Conservation (phyloP, 805 yeast genomes). For the Barnettozyma salicaria region DNA sequence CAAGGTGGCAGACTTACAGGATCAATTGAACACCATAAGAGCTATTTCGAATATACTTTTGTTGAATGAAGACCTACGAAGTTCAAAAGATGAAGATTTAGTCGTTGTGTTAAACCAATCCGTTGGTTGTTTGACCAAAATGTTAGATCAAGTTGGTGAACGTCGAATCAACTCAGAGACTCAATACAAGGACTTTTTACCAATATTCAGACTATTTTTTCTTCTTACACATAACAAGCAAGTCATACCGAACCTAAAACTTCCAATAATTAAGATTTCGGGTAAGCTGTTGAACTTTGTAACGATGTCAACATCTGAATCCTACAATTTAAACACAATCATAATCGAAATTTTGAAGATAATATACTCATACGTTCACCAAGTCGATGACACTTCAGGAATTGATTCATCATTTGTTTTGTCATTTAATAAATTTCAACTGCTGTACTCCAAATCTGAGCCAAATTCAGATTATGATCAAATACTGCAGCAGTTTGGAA, state of each 20-base stretch:
- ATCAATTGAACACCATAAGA: slow-evolving; percentile 20
- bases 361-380: slow-evolving; percentile 23
- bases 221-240: slow-evolving; percentile 17
- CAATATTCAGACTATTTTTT: slow-evolving; percentile 25
- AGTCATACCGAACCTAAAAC: slow-evolving; percentile 10
- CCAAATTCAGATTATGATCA: slow-evolving; percentile 20
- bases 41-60: slow-evolving; percentile 21
- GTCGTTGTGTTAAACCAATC: slow-evolving; percentile 1
- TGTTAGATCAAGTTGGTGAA: slow-evolving; percentile 23
- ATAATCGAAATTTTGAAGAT: slow-evolving; percentile 26
- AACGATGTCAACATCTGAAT: slow-evolving; percentile 18
- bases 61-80: slow-evolving; percentile 16
- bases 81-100: not conserved
- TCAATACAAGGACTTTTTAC: slow-evolving; percentile 22
- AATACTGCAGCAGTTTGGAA: slow-evolving; percentile 25
- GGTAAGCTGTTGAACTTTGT: slow-evolving; percentile 25
- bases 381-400: slow-evolving; percentile 20
- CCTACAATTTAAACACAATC: slow-evolving; percentile 19
- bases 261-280: slow-evolving; percentile 18
- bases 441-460: slow-evolving; percentile 15
- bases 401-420: slow-evolving; percentile 25
- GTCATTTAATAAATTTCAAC: slow-evolving; percentile 25
- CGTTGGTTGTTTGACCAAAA: slow-evolving; percentile 13
- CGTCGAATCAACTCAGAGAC: slow-evolving; percentile 22
- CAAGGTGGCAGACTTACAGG: slow-evolving; percentile 6